Evolutionary conservation across 2,329 filamentous ascomycete genomes (phyloP), one percentile per base, ranked within the genome.

Genomic region (Aspergillus cejpii): DNA sequence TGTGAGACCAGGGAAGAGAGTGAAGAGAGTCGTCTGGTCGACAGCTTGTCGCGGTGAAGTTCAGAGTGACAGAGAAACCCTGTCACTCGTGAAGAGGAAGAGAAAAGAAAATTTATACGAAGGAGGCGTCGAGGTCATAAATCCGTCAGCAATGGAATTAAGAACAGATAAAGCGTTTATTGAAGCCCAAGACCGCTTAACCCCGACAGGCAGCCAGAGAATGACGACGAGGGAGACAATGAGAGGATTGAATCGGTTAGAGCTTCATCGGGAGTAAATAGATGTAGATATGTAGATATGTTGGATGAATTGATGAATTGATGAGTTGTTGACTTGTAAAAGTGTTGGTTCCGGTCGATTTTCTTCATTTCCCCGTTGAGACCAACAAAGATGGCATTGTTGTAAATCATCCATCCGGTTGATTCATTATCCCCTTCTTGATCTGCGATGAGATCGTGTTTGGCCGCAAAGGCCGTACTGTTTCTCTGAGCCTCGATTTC

Each of bases 391-490:
- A 34, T 17, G 11, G 15, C 11, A 29, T n/a, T 15, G 23, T 29
- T 19, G 31, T 11, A 19, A n/a, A 31, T 10, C 15, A 15, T 29
- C 17, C 36, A 23, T 26, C 12, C 24, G 37, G 27, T 19, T 15
- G 21, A 34, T 37, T 26, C 23, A 20, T n/a, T 37, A 17, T 29
- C 14, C 33, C 20, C 7, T n/a, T n/a, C 21, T n/a, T 27, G 34
- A 1, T 37, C 34, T 36, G 51, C 52, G 34, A 54, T 60, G 56
- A 61, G 36, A 45, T 50, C 49, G 46, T 39, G 39, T 44, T 49
- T 46, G 60, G 59, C 60, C 58, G 52, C 53, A 45, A 56, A 56
- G 62, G 59, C 61, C 61, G 53, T 54, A 38, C 39, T 46, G 24
- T 41, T 48, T 26, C 20, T 40, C 24, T 46, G 31, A 36, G 23